Base-by-base conservation (phyloP, 352 stramenopile genomes). In the Phytophthora crassamura region DNA sequence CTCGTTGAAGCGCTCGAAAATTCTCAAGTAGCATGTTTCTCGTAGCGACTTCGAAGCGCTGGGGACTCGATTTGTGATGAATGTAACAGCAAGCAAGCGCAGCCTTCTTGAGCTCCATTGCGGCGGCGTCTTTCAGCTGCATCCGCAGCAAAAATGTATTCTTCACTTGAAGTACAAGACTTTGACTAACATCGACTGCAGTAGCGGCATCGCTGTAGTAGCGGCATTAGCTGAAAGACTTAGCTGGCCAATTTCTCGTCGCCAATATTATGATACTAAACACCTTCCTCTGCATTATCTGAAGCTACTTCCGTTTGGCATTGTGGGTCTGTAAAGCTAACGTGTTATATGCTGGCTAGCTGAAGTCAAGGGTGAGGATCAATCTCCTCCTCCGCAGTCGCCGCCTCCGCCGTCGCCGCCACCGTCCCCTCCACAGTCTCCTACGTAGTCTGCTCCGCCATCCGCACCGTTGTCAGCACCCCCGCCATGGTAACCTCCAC, bases 21-120 rank as follows among this genome's bases (percentile, higher is more conserved):
- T 91, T 33, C 34, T 88, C 78, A n/a, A 92, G 45, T 15, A 93
- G 25, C 4, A 64, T 70, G 41, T 86, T 88, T 34, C 80, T 77
- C 1, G 80, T 85, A 47, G 64, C 58, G 7, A 91, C 72, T 59
- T 87, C 86, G 28, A 93, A 57, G 0, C 51, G 64, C 7, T 76
- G 61, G 42, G 88, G 90, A 38, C 60, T 68, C 5, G 79, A 68
- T 47, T 76, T 80, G 41, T 88, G 76, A 28, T 74, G 64, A 18
- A 92, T 0, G 68, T 88, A 11, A 91, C 40, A 3, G 60, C 46
- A 0, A 93, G 48, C 32, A 91, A 78, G 20, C 71, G 76, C 10
- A 11, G 76, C 67, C 11, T 71, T 76, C 3, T 60, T 69, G 12
- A 93, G 50, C 39, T 90, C 78, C 2, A 56, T 22, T 0, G n/a